Base-by-base conservation (phyloP, 495 filamentous ascomycete species). In the Daldinia loculata region DNA sequence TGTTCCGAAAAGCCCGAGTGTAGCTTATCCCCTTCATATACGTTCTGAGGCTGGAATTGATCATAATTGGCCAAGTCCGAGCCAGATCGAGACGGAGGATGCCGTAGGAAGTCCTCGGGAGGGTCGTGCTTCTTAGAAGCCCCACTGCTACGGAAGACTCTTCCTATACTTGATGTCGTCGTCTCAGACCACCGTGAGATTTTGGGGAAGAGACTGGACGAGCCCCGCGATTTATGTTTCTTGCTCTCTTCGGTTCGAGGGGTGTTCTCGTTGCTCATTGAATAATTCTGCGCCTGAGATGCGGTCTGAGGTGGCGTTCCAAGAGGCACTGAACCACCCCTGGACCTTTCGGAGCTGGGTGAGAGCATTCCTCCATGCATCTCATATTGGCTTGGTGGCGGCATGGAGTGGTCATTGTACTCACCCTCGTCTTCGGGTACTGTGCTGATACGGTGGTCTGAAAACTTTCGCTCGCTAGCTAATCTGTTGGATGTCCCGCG, bases 161-260 rank as follows among this genome's bases (percentile, higher is more conserved):
- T 77, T 53, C 81, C 78, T 12, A 86, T 75, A 66, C 81, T 87
- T 0, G 96, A 95, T 24, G 94, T 86, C 4, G 95, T 98, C 22
- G 95, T 98, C 80, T 95, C 94, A 4, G 95, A 98, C 95, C 95
- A 99, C 32, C 95, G 89, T 12, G 96, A 98, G 66, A 97, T 92
- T 80, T 94, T 97, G 26, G 93, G 92, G 81, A 94, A 85, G 82
- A 86, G 95, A 77, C 97, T 90, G 4, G 93, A 95, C 14, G 93
- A 95, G 72, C 87, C 90, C 79, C 87, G 92, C 11, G 93, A 95
- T 79, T 97, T 96, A 80, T 97, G 93, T 82, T 97, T 98, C 72
- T 90, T 89, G 63, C 87, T 85, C 79, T 94, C 94, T 30, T 92
- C 91, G 6, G 87, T 89, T 58, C 74, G 74, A 32, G 93, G 93